Evolutionary conservation across 208 protist species (phyloP), one percentile per base, ranked within the genome.

Genomic region (Perkinsela sp.): DNA sequence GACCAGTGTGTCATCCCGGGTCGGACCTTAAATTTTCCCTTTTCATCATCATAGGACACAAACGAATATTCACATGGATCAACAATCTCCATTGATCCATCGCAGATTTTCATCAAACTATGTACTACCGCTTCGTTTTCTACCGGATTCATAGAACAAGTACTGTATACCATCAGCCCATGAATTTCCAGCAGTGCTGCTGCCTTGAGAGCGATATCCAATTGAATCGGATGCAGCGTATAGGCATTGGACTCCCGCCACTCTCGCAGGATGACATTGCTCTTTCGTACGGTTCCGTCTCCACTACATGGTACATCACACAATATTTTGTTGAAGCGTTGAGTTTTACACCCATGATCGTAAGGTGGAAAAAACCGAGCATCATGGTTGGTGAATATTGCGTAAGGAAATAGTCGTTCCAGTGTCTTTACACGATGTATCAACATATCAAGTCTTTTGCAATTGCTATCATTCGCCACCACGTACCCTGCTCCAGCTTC

Each of bases 371-470:
- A 76, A 30, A 48, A 48, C 6, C 68, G 66, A 0, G 73, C 74
- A 69, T 94, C 86, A 79, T 92, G 84, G 67, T 88, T 91, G 13
- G 85, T 92, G 69, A 94, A 89, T 28, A 92, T 74, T 0, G 85
- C 77, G 40, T 90, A 89, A 30, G 85, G 85, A 65, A 90, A 93
- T 2, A 93, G 74, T 28, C 85, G 68, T 1, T 75, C 74, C 68
- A 92, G 72, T 1, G 86, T 80, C 77, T 89, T 85, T n/a, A 67
- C 28, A 31, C 74, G 74, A 66, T 70, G 57, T 32, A 72, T 40
- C 0, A 78, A 65, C 22, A 78, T 67, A 66, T 78, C 73, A 32
- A 31, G 16, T 67, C 74, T 69, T 29, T 78, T 69, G 0, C 30
- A 15, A 65, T 73, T 31, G 32, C 69, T 65, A 30, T 78, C 75